Percentiles rank a stretch among this genome's conserved stretches.
phyloP scores from a whole-genome alignment of 2,329 filamentous ascomycete genomes.

The Penicillium aurantiogriseum region DNA sequence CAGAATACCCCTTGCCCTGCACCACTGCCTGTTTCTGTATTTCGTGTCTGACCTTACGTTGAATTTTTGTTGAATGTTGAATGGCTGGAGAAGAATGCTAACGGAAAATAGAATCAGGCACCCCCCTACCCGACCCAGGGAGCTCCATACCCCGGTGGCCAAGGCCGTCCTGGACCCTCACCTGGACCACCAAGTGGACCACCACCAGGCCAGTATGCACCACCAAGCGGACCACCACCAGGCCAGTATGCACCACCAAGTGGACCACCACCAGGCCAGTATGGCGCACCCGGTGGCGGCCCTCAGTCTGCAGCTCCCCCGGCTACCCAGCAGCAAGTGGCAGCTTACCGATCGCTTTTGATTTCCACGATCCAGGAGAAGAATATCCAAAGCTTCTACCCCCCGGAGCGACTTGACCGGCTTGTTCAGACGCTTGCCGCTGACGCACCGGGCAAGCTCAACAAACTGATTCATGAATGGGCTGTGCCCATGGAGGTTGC shows the following conservation, averaged over 20 bases:
- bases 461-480: conserved; percentile 57
- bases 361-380: conserved; percentile 60
- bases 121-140: conserved; percentile 32
- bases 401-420: conserved; percentile 48
- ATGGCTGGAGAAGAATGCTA: conserved; percentile 6
- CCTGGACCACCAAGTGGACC: conserved; percentile 27
- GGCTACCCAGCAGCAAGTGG: conserved; percentile 51
- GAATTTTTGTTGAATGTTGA: neutral
- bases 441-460: conserved; percentile 47
- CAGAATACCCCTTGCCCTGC: conserved; percentile 18
- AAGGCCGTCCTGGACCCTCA: conserved; percentile 26
- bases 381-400: conserved; percentile 58
- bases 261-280: conserved; percentile 26
- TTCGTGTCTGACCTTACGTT: neutral
- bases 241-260: conserved; percentile 27
- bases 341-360: conserved; percentile 57
- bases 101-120: conserved; percentile 16
- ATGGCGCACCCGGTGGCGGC: conserved; percentile 27
- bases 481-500: conserved; percentile 59
- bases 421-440: conserved; percentile 34
- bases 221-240: conserved; percentile 16
- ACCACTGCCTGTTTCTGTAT: conserved; percentile 4
- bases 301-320: conserved; percentile 34
- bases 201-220: conserved; percentile 23
- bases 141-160: conserved; percentile 31